Evolutionary conservation across 352 stramenopile genomes (phyloP).

Genomic region (Globisporangium echinulatum): DNA sequence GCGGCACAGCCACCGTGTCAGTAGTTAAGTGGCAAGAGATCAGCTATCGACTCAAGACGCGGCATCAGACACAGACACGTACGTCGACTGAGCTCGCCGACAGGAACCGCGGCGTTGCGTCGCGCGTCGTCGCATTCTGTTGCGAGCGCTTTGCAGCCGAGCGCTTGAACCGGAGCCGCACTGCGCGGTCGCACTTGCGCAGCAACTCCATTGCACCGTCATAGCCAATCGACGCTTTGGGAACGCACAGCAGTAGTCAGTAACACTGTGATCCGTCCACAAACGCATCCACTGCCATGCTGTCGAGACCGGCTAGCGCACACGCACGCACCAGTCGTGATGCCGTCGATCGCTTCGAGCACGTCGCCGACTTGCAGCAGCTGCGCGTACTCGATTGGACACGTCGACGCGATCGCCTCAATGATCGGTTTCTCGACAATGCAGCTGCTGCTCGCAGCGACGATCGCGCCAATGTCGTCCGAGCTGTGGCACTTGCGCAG

Average conservation of each 20-base stretch:
- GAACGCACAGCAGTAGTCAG: conserved; percentile 1
- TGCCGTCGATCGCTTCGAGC: conserved; percentile 65
- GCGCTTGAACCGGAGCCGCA: conserved; percentile 61
- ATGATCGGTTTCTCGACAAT: conserved; percentile 30
- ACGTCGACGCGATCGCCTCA: conserved; percentile 25
- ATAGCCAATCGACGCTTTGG: conserved; percentile 52
- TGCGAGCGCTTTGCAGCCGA: conserved; percentile 9
- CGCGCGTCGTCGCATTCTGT: conserved; percentile 4
- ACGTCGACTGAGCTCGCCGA: conserved; percentile 36
- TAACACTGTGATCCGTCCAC: neutral
- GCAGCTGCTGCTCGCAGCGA: conserved; percentile 7
- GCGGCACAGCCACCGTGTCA: neutral
- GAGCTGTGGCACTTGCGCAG: conserved; percentile 56
- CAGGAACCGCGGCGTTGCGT: conserved; percentile 7
- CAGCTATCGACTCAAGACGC: neutral
- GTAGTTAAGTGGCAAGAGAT: no score
- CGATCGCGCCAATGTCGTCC: conserved; percentile 39
- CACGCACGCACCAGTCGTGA: conserved; percentile 40
- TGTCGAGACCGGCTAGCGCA: neutral
- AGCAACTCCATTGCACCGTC: conserved; percentile 46
- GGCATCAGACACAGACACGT: conserved; percentile 7
- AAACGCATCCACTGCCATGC: neutral
- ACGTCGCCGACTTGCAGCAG: conserved; percentile 60
- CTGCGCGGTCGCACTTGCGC: conserved; percentile 42
- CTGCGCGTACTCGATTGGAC: conserved; percentile 30